Evolutionary conservation across 768 basidiomycete genomes (phyloP), one percentile per base, ranked within the genome.

Genomic region (Naganishia kalamii): DNA sequence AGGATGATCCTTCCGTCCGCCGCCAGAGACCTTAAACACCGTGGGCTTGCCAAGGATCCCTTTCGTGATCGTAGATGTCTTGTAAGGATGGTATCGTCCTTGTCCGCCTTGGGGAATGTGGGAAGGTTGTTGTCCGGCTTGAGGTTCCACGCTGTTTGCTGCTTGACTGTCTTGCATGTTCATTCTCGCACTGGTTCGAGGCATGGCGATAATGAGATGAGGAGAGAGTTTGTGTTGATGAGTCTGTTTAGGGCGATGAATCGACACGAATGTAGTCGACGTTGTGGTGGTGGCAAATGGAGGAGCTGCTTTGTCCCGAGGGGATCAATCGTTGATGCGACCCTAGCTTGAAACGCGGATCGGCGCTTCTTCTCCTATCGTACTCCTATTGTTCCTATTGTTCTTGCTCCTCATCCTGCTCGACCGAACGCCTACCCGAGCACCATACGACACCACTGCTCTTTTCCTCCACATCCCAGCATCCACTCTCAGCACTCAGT

Each of bases 11-110:
- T 57, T 57, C 19, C 23, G 12, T 23, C 37, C 54, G 23, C 32
- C n/a, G 12, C 8, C 5, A n/a, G 54, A 40, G 15, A 40, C 37
- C 29, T 35, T 29, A 27, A 37, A 57, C 23, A 15, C 29, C 3
- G 54, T 57, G 37, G 3, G 35, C 11, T 1, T 40, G 19, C 54
- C 54, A 21, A 57, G 35, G 5, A 12, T 37, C 13, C 54, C 54
- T 40, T 33, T 33, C 32, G 37, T 25, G 21, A 57, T 41, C 35
- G 21, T 35, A 13, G 23, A 13, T 12, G 12, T 40, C 35, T 21
- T 37, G 54, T 57, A 57, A 7, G 54, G 54, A 57, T 57, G 54
- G 27, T 4, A 57, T 41, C 54, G 54, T 23, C 21, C 27, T 37
- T 54, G 52, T 8, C 2, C 33, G 3, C 13, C 19, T 2, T n/a